phyloP scores from a whole-genome alignment of 148 eudicot genomes.

The Rhododendron ovatum region DNA sequence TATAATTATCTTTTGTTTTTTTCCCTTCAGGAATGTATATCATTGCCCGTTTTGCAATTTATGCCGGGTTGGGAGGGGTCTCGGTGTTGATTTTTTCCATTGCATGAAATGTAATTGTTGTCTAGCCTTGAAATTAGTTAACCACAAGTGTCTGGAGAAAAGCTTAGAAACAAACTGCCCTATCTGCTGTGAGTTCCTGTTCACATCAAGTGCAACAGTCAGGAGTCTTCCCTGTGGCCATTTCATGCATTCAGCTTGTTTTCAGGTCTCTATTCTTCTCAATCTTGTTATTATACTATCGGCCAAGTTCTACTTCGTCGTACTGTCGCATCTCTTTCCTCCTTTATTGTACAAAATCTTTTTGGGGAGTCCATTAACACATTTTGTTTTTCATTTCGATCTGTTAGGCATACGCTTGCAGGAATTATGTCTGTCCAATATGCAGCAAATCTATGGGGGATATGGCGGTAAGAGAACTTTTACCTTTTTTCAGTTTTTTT shows the following conservation, averaged over 20 bases:
- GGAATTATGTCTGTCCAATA: constrained; percentile 81
- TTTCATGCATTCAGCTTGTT: constrained; percentile 95
- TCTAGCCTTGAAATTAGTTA: constrained; percentile 57
- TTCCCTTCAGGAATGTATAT: constrained; percentile 61
- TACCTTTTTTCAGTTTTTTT: background rate
- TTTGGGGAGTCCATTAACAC: background rate
- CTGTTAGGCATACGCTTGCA: constrained; percentile 74
- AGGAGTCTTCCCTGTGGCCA: constrained; percentile 94
- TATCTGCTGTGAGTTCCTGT: constrained; percentile 90
- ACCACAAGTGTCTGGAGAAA: constrained; percentile 92
- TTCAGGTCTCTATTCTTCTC: constrained; percentile 52
- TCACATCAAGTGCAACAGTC: constrained; percentile 86
- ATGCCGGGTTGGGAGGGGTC: constrained; percentile 89
- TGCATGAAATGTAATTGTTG: constrained; percentile 96
- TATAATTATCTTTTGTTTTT: background rate
- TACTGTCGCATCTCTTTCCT: background rate
- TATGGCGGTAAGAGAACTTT: constrained; percentile 68
- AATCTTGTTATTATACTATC: background rate
- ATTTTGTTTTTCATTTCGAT: background rate
- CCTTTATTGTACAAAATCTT: background rate
- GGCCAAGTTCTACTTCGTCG: background rate
- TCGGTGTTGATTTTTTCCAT: constrained; percentile 84
- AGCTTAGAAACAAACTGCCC: constrained; percentile 92
- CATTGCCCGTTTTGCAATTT: constrained; percentile 89
- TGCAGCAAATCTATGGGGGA: constrained; percentile 95